Base-by-base conservation (phyloP, 23 red algal species). In the Gracilaria domingensis region DNA sequence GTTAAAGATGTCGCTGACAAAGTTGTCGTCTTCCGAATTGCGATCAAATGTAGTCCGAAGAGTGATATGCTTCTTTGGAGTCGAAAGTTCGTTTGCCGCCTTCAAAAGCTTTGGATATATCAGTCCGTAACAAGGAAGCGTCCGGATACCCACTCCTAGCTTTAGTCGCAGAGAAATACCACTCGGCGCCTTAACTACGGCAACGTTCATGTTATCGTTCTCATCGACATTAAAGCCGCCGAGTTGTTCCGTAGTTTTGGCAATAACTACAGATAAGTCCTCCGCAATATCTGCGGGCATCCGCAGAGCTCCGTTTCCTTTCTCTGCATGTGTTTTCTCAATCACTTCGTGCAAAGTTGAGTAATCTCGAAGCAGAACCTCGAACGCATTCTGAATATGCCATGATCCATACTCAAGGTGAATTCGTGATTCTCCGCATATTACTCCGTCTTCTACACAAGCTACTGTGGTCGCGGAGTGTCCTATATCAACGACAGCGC, bases 401-500 rank as follows among this genome's bases (percentile, higher is more conserved):
- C 74, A 61, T 47, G 87, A 81, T 35, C 87, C 87, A 61, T 91
- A 91, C n/a, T 82, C 49, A 29, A 91, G 73, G 40, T 91, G 84
- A 14, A 95, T 82, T 78, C 93, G 86, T 14, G 84, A 83, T 30
- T 89, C 93, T 0, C 73, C 85, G 30, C 85, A 78, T 72, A 92
- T 83, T 21, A 77, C 35, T 11, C 93, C 93, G 34, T 95, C 93
- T n/a, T 95, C 93, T n/a, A 95, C 82, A 58, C 84, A 89, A 29
- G 88, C 72, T 0, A 95, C 79, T n/a, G 75, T 85, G 13, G 82
- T 88, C 36, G 73, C 79, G 28, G 93, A 81, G 57, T 95, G 93
- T 16, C 93, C 93, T 47, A 95, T 79, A 77, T 95, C 93, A 30
- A 95, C 93, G 12, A 95, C 93, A 30, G 81, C 86, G 29, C 84